phyloP scores from a whole-genome alignment of 495 filamentous ascomycete species.

The Daldinia childiae region DNA sequence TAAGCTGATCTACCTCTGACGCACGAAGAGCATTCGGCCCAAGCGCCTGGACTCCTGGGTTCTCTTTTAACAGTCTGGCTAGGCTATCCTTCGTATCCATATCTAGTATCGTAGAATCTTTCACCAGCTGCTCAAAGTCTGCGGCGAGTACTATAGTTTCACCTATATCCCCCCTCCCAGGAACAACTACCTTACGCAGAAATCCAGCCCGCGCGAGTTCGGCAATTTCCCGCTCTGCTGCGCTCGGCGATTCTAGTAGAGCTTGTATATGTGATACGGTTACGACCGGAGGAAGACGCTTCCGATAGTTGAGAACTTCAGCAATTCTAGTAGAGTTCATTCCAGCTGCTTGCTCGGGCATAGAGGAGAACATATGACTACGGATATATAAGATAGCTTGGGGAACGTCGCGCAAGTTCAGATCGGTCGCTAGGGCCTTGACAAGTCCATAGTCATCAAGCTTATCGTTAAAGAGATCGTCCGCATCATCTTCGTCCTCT shows the following conservation, averaged over 20 bases:
- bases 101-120: conserved; percentile 54
- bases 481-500: conserved; percentile 50
- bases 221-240: conserved; percentile 77
- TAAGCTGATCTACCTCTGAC: conserved; percentile 66
- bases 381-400: conserved; percentile 71
- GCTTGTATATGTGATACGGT: conserved; percentile 78
- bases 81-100: conserved; percentile 65
- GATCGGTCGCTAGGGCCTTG: conserved; percentile 60
- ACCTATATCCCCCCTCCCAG: conserved; percentile 71
- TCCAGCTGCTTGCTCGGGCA: conserved; percentile 70
- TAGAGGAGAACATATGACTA: conserved; percentile 70
- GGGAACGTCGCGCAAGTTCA: conserved; percentile 68
- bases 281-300: conserved; percentile 72
- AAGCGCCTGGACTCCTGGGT: conserved; percentile 65
- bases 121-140: conserved; percentile 70
- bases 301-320: conserved; percentile 73
- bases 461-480: conserved; percentile 58
- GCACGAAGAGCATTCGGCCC: conserved; percentile 57
- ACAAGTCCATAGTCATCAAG: conserved; percentile 67
- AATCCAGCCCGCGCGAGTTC: conserved; percentile 67
- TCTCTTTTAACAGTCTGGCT: conserved; percentile 60
- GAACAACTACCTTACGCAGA: conserved; percentile 72
- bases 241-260: conserved; percentile 70
- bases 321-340: conserved; percentile 80
- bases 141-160: conserved; percentile 73